Conservation (phyloP, 148 eudicot genomes). For the Spergularia marina region DNA sequence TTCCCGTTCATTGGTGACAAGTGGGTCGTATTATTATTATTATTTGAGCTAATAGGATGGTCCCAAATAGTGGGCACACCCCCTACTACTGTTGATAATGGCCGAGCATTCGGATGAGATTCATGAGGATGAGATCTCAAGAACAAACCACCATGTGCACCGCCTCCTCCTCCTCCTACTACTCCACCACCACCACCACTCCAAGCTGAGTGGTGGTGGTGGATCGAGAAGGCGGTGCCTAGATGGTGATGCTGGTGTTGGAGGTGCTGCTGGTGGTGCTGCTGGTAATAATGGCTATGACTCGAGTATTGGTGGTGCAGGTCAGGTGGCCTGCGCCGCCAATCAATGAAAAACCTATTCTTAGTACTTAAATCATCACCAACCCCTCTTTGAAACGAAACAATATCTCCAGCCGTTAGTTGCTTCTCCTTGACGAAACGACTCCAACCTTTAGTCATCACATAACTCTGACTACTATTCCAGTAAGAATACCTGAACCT, state of each 20-base stretch:
- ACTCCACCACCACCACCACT: not conserved
- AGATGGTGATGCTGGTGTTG: not conserved
- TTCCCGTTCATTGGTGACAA: conserved; percentile 27
- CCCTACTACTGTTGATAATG: not conserved
- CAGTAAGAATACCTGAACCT: conserved; percentile 77
- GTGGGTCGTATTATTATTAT: conserved; percentile 10
- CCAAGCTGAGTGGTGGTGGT: conserved; percentile 4
- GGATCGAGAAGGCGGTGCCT: conserved; percentile 13
- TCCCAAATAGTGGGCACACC: conserved; percentile 17
- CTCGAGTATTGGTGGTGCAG: not conserved
- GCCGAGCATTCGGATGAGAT: conserved; percentile 23
- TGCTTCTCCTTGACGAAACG: conserved; percentile 88
- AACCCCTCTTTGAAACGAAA: conserved; percentile 59
- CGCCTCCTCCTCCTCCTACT: not conserved
- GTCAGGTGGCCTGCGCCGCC: conserved; percentile 62
- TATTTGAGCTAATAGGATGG: conserved; percentile 20
- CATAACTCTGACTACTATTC: conserved; percentile 93
- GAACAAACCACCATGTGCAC: conserved; percentile 18
- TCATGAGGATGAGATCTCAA: conserved; percentile 33
- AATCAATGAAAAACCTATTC: conserved; percentile 65
- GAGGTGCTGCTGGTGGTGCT: not conserved
- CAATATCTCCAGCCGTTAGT: conserved; percentile 71
- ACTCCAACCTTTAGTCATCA: conserved; percentile 88
- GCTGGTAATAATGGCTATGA: not conserved
- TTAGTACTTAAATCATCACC: conserved; percentile 34